Percentiles rank a stretch among this genome's conserved stretches.
Conservation (phyloP, 192 early-diverging fungal species). For the Endogone sp. region DNA sequence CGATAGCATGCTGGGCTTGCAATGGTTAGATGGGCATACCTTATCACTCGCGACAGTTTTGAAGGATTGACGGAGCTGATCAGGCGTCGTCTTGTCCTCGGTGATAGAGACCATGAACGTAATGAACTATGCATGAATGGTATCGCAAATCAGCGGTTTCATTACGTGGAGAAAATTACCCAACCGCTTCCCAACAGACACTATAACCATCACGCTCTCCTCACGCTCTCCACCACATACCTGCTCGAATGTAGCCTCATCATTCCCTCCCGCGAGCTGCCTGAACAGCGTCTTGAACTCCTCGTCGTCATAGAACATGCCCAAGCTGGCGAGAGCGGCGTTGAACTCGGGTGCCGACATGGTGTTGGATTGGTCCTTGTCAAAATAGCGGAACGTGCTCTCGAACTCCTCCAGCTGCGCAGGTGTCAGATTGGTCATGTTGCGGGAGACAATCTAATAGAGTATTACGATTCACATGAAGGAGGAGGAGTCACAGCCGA, state of each 20-base stretch:
- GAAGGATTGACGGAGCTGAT: conserved; percentile 86
- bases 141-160: too few species aligned
- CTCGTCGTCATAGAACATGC: conserved; percentile 69
- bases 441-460: conserved; percentile 77
- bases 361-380: conserved; percentile 80
- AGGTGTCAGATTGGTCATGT: conserved; percentile 90
- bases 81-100: conserved; percentile 86
- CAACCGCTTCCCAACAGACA: background rate
- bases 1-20: too few species aligned
- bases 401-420: conserved; percentile 92
- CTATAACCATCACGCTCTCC: conserved; percentile 2
- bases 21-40: background rate
- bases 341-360: conserved; percentile 79
- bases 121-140: conserved; percentile 64
- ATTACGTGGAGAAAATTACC: too few species aligned
- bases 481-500: background rate
- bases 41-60: conserved; percentile 81
- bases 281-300: conserved; percentile 68
- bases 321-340: conserved; percentile 77
- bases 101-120: conserved; percentile 79
- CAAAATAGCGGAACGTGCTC: conserved; percentile 88
- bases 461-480: background rate
- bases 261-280: conserved; percentile 53
- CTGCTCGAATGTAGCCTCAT: conserved; percentile 80
- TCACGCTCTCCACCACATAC: conserved; percentile 27